Evolutionary conservation across 345 rosid genomes (phyloP).

Genomic region (Brassica napus): Da-Ae NC_063434.1:10049501-10050000

Average conservation of each 20-base stretch:
- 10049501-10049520: constrained; percentile 95
- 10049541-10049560: neutral
- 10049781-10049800: constrained; percentile 80
- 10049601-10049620: constrained; percentile 19
- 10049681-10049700: neutral
- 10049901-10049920: neutral
- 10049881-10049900: constrained; percentile 93
- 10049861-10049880: constrained; percentile 98
- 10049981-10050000: constrained; percentile 75
- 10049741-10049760: constrained; percentile 6
- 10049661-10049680: constrained; percentile 28
- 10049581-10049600: neutral
- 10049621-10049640: constrained; percentile 5
- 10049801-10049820: constrained; percentile 96
- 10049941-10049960: neutral
- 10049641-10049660: constrained; percentile 44
- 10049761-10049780: constrained; percentile 83
- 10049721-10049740: neutral
- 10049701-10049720: neutral
- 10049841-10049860: constrained; percentile 95
- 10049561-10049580: constrained; percentile 5
- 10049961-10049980: neutral
- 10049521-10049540: constrained; percentile 99
- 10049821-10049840: constrained; percentile 90
- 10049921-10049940: constrained; percentile 15